Conservation (phyloP, 768 basidiomycete species). For the Steccherinum ochraceum region DNA sequence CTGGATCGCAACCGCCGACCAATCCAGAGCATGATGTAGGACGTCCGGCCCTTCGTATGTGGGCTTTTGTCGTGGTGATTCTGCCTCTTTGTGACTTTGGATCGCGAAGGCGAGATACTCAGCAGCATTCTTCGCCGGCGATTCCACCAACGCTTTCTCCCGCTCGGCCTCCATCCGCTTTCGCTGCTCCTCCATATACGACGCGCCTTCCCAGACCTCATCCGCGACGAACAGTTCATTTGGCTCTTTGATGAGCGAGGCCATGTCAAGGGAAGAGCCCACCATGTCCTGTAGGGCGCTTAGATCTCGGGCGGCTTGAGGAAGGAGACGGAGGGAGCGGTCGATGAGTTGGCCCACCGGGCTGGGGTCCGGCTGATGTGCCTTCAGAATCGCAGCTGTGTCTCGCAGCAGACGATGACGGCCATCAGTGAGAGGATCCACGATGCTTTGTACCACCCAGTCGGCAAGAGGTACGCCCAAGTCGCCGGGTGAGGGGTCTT, state of each 20-base stretch:
- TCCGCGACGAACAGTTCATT: slow-evolving; percentile 36
- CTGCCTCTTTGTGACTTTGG: slow-evolving; percentile 22
- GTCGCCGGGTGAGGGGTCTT: slow-evolving; percentile 9
- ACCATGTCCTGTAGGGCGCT: slow-evolving; percentile 13
- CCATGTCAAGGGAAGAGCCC: slow-evolving; percentile 32
- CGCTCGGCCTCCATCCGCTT: slow-evolving; percentile 17
- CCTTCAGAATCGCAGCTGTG: slow-evolving; percentile 10
- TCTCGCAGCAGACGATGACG: slow-evolving; percentile 32
- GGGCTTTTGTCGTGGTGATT: slow-evolving; percentile 13
- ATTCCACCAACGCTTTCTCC: slow-evolving; percentile 24
- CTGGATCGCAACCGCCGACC: slow-evolving; percentile 48
- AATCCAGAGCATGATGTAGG: slow-evolving; percentile 49
- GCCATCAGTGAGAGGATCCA: slow-evolving; percentile 35
- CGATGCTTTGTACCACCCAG: slow-evolving; percentile 34
- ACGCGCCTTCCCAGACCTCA: slow-evolving; percentile 26
- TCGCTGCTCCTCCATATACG: slow-evolving; percentile 28
- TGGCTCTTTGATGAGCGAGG: slow-evolving; percentile 33
- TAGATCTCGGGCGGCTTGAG: slow-evolving; percentile 13
- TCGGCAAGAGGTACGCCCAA: slow-evolving; percentile 31
- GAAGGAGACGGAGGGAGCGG: slow-evolving; percentile 14
- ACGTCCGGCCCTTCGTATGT: slow-evolving; percentile 39
- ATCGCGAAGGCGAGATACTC: slow-evolving; percentile 24
- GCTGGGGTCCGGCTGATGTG: slow-evolving; percentile 5
- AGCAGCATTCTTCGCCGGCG: slow-evolving; percentile 21
- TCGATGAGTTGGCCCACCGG: slow-evolving; percentile 13